Evolutionary conservation across 805 yeast species (phyloP).

Genomic region (Teunomyces pallodes): DNA sequence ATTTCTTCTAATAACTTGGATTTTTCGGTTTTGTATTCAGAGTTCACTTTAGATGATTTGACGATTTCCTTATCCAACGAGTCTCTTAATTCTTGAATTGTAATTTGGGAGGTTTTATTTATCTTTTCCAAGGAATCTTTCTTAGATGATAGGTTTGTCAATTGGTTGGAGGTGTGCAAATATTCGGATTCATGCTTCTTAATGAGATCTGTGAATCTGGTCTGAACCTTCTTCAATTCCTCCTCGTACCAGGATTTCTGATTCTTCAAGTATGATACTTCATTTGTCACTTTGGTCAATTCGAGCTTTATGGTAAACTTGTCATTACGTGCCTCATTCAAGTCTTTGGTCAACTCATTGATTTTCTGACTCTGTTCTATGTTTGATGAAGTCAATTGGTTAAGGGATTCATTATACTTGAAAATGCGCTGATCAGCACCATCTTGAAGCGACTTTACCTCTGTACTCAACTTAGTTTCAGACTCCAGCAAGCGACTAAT

Average conservation of each 20-base stretch:
- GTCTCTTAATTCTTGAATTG: conserved; percentile 48
- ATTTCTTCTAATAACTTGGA: conserved; percentile 32
- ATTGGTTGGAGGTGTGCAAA: conserved; percentile 25
- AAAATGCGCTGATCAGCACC: conserved; percentile 22
- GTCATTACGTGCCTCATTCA: conserved; percentile 37
- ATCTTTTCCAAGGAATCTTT: conserved; percentile 24
- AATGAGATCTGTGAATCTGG: conserved; percentile 34
- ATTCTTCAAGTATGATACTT: conserved; percentile 28
- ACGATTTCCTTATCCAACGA: conserved; percentile 28
- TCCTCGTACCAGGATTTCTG: conserved; percentile 42
- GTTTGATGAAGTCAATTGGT: conserved; percentile 30
- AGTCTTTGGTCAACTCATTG: conserved; percentile 32
- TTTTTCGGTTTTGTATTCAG: conserved; percentile 47
- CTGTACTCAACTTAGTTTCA: conserved; percentile 2
- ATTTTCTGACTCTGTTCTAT: conserved; percentile 35
- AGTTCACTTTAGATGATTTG: conserved; percentile 19
- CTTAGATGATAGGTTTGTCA: conserved; percentile 25
- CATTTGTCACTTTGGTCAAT: conserved; percentile 33
- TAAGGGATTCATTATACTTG: conserved; percentile 25
- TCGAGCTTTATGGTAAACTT: conserved; percentile 35
- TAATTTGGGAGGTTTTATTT: conserved; percentile 40
- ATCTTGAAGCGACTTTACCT: conserved; percentile 7
- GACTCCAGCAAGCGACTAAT: conserved; percentile 4
- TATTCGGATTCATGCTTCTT: conserved; percentile 39
- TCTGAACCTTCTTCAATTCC: conserved; percentile 35